phyloP scores from a whole-genome alignment of 1,139 yeast genomes.

The Pichia sp. region DNA sequence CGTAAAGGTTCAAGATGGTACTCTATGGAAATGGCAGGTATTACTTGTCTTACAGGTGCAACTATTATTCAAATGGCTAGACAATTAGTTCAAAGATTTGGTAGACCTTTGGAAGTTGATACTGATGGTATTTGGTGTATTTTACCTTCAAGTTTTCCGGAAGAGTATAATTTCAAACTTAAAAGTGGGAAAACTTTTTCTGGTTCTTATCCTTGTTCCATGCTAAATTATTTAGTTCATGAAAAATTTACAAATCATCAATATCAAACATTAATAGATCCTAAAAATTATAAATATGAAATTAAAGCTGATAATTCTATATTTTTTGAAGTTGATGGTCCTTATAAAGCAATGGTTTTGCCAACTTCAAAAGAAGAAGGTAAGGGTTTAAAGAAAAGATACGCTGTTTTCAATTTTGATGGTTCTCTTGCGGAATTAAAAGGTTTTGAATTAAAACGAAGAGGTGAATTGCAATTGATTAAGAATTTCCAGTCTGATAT shows the following conservation, averaged over 20 bases:
- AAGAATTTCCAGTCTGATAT: conserved; percentile 94
- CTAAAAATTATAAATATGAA: conserved; percentile 59
- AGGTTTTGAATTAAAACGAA: conserved; percentile 93
- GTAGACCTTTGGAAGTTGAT: conserved; percentile 92
- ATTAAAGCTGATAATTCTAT: conserved; percentile 87
- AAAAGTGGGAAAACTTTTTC: conserved; percentile 72
- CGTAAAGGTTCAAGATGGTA: conserved; percentile 99
- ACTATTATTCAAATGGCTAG: conserved; percentile 97
- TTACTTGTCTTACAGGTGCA: conserved; percentile 96
- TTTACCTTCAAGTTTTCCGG: conserved; percentile 88
- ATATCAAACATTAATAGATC: conserved; percentile 80
- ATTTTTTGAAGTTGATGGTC: conserved; percentile 98
- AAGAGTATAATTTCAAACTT: conserved; percentile 65
- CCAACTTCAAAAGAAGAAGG: conserved; percentile 99
- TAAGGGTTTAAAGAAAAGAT: conserved; percentile 90
- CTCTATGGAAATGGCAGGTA: conserved; percentile 99
- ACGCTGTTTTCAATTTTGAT: conserved; percentile 94
- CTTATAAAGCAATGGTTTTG: conserved; percentile 93
- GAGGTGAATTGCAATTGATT: conserved; percentile 92
- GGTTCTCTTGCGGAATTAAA: conserved; percentile 92
- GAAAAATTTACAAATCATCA: conserved; percentile 88
- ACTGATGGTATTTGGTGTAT: conserved; percentile 99
- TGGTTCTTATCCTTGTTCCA: conserved; percentile 91
- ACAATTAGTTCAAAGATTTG: conserved; percentile 84
- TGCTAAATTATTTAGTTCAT: conserved; percentile 92